Evolutionary conservation across 768 basidiomycete species (phyloP).

Genomic region (Trametes cinnabarina): DNA sequence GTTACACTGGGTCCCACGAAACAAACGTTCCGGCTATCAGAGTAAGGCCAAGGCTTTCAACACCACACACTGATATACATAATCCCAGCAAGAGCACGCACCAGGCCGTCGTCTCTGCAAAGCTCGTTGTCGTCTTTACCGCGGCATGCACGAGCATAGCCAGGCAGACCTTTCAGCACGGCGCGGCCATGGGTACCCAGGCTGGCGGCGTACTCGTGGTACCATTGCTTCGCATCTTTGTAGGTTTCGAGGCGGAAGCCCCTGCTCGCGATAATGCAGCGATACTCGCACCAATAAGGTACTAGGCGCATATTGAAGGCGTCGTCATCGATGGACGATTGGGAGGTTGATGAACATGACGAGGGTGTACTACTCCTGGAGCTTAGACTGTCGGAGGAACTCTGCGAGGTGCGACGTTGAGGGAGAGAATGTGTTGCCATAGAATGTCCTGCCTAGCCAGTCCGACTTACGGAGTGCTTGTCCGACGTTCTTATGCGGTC

Average conservation of each 20-base stretch:
- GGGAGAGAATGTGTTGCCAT: constrained; percentile 2
- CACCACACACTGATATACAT: background rate
- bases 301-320: constrained; percentile 52
- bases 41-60: background rate
- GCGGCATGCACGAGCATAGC: constrained; percentile 34
- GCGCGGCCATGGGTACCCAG: constrained; percentile 19
- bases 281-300: constrained; percentile 63
- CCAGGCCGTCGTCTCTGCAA: constrained; percentile 71
- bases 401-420: constrained; percentile 1
- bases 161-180: constrained; percentile 28
- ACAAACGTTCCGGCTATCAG: constrained; percentile 65
- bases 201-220: constrained; percentile 37
- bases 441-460: background rate
- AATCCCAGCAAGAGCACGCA: constrained; percentile 35
- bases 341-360: constrained; percentile 41
- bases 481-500: constrained; percentile 6
- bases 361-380: constrained; percentile 18
- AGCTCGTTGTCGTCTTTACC: constrained; percentile 54
- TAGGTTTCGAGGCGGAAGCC: constrained; percentile 70
- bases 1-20: constrained; percentile 55
- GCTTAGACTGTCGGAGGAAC: background rate
- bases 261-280: constrained; percentile 41
- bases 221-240: constrained; percentile 61
- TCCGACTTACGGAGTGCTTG: background rate
- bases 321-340: constrained; percentile 50